A percentile compares a stretch with the other conserved stretches of the same genome.
phyloP scores from a whole-genome alignment of 257 asterid genomes.

The Petunia secreta region DNA sequence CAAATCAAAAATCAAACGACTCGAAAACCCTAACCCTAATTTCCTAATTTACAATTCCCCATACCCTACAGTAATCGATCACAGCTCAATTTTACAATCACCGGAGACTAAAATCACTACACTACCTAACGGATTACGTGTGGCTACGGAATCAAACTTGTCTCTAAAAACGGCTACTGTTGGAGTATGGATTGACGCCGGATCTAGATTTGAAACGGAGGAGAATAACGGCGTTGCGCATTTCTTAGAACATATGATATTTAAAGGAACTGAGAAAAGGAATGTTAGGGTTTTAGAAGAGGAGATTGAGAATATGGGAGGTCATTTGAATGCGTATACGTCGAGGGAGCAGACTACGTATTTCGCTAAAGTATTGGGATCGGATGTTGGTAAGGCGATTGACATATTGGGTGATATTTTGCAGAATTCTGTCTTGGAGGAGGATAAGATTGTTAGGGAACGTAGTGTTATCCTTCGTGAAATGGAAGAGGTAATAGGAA shows the following conservation, averaged over 20 bases:
- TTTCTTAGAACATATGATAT: constrained; percentile 95
- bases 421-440: constrained; percentile 78
- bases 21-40: constrained; percentile 68
- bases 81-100: constrained; percentile 65
- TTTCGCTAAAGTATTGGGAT: constrained; percentile 75
- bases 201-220: constrained; percentile 85
- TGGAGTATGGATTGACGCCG: constrained; percentile 93
- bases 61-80: constrained; percentile 54
- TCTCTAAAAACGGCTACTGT: constrained; percentile 73
- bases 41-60: constrained; percentile 77
- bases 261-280: constrained; percentile 83
- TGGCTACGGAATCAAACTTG: constrained; percentile 85
- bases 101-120: constrained; percentile 86
- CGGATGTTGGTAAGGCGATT: constrained; percentile 62
- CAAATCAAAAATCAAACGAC: constrained; percentile 57
- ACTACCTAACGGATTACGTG: constrained; percentile 82
- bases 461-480: constrained; percentile 90
- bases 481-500: constrained; percentile 79
- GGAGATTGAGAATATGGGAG: constrained; percentile 98
- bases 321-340: constrained; percentile 94
- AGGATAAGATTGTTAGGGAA: constrained; percentile 65
- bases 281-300: constrained; percentile 71
- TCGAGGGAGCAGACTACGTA: constrained; percentile 94
- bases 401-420: constrained; percentile 80
- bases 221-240: constrained; percentile 91